phyloP scores from a whole-genome alignment of 164 flowering plant genomes.

The Tetrastigma voinierianum region DNA sequence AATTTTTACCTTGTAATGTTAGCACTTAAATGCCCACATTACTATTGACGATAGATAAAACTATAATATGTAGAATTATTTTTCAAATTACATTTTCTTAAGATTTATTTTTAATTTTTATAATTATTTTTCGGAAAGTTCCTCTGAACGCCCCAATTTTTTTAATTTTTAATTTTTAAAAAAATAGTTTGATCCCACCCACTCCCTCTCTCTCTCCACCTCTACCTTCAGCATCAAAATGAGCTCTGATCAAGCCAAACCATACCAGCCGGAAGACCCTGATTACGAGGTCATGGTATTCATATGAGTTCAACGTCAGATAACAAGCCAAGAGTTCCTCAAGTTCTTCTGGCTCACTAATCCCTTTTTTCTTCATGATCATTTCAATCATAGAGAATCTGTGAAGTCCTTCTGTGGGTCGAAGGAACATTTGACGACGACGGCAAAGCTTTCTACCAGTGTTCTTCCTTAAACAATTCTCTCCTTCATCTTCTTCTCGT shows the following conservation, averaged over 20 bases:
- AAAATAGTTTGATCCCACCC: too few species aligned
- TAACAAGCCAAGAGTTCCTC: conserved; percentile 86
- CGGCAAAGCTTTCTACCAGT: conserved; percentile 59
- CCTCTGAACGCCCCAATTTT: too few species aligned
- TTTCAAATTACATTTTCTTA: too few species aligned
- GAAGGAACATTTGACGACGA: conserved; percentile 63
- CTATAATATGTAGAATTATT: too few species aligned
- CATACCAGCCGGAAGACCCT: conserved; percentile 75
- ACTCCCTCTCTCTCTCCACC: too few species aligned
- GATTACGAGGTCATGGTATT: conserved; percentile 76
- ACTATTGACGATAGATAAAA: too few species aligned
- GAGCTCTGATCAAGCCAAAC: conserved; percentile 46
- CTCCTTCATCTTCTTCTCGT: conserved; percentile 22
- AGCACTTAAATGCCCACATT: too few species aligned
- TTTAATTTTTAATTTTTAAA: too few species aligned
- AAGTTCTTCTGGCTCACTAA: conserved; percentile 56
- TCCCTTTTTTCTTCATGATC: conserved; percentile 62
- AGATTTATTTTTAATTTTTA: too few species aligned
- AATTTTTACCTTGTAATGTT: too few species aligned
- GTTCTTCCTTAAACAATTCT: conserved; percentile 13
- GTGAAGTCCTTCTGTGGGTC: conserved; percentile 75
- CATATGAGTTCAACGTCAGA: conserved; percentile 68
- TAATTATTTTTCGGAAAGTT: too few species aligned
- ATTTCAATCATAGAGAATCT: conserved; percentile 93
- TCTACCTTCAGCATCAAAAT: conserved; percentile 14